Conservation (phyloP, 805 yeast species). For the Wickerhamiella azyma region DNA sequence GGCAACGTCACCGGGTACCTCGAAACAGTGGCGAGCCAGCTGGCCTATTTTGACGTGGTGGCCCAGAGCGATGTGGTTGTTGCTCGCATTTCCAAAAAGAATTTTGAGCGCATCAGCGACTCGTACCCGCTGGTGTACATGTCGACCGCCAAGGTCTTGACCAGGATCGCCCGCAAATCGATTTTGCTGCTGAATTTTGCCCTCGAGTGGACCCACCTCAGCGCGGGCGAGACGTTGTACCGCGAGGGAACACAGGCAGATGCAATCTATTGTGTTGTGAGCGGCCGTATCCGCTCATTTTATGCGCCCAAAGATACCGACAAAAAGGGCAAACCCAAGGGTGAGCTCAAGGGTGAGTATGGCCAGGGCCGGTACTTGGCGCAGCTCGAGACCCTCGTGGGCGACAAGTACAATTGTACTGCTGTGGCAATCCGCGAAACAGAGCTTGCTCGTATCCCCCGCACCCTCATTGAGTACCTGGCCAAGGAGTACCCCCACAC, state of each 20-base stretch:
- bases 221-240: conserved; percentile 72
- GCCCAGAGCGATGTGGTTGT: conserved; percentile 51
- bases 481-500: conserved; percentile 78
- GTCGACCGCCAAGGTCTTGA: conserved; percentile 61
- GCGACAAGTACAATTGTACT: conserved; percentile 54
- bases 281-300: conserved; percentile 72
- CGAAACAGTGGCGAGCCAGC: conserved; percentile 64
- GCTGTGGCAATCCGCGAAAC: conserved; percentile 78
- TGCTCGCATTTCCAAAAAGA: conserved; percentile 54
- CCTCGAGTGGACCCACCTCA: conserved; percentile 82
- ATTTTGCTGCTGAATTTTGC: conserved; percentile 56
- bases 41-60: conserved; percentile 57
- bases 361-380: conserved; percentile 95
- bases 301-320: conserved; percentile 6
- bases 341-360: conserved; percentile 49
- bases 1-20: conserved; percentile 86
- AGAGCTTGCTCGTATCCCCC: conserved; percentile 84
- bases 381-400: conserved; percentile 78
- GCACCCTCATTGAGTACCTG: conserved; percentile 72
- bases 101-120: conserved; percentile 55
- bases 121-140: conserved; percentile 62
- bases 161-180: conserved; percentile 38
- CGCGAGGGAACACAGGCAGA: conserved; percentile 78
- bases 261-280: conserved; percentile 77
- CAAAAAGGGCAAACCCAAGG: conserved; percentile 10